Conservation (phyloP, 129 eudicot genomes). For the Lactuca saligna region DNA sequence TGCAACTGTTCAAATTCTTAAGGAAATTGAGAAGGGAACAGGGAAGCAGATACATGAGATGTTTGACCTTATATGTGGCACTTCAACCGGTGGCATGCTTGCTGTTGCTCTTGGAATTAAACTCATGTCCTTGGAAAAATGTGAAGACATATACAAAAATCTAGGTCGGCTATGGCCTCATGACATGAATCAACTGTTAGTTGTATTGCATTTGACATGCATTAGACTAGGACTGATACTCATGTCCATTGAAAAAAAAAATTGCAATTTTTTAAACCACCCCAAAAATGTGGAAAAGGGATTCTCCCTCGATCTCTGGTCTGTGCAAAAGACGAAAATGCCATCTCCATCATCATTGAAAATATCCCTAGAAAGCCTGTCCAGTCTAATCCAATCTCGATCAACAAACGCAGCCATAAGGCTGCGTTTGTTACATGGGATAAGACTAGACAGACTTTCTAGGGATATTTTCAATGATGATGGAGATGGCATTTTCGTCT, state of each 20-base stretch:
- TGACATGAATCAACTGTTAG: background rate
- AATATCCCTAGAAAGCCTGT: background rate
- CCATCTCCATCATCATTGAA: background rate
- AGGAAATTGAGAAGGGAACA: conserved; percentile 86
- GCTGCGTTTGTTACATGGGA: too few relatives aligned
- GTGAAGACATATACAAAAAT: conserved; percentile 93
- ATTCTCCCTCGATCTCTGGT: background rate
- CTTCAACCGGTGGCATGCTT: conserved; percentile 99
- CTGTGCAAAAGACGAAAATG: background rate
- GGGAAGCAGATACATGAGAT: conserved; percentile 91
- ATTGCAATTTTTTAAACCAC: background rate
- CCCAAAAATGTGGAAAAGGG: background rate
- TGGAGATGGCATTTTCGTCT: too few relatives aligned
- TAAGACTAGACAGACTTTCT: too few relatives aligned
- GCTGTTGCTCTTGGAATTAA: conserved; percentile 97
- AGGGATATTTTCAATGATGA: too few relatives aligned
- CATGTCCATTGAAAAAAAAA: too few relatives aligned
- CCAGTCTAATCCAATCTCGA: background rate
- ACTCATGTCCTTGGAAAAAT: conserved; percentile 74
- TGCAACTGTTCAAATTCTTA: conserved; percentile 86
- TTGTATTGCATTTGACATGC: background rate
- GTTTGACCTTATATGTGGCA: conserved; percentile 98
- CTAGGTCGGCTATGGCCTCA: conserved; percentile 58
- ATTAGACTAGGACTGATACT: too few relatives aligned
- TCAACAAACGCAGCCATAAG: background rate